Percentiles rank a stretch among this genome's conserved stretches.
Conservation (phyloP, 495 filamentous ascomycete species). For the Penicillium riverlandense region DNA sequence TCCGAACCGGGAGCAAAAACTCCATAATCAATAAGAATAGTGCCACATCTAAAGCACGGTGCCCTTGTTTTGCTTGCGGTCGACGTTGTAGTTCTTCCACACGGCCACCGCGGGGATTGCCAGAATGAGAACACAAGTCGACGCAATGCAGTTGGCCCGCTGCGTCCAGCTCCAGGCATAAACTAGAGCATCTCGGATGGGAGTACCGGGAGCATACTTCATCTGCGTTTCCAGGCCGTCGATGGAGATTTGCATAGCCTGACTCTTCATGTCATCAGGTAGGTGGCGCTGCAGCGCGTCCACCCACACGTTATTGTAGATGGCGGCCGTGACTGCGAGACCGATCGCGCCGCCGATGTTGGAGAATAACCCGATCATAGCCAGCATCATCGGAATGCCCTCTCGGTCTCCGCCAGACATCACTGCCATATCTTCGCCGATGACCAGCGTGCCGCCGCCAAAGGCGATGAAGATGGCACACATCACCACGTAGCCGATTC, state of each 20-base stretch:
- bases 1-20: too few relatives aligned
- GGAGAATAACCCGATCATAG: slow-evolving; percentile 58
- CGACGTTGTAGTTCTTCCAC: slow-evolving; percentile 40
- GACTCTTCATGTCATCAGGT: slow-evolving; percentile 35
- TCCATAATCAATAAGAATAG: too few relatives aligned
- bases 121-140: slow-evolving; percentile 30
- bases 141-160: slow-evolving; percentile 48
- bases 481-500: slow-evolving; percentile 67
- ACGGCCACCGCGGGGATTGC: slow-evolving; percentile 30
- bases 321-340: slow-evolving; percentile 53
- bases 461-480: slow-evolving; percentile 76
- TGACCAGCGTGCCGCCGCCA: slow-evolving; percentile 56
- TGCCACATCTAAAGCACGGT: slow-evolving; percentile 12
- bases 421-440: slow-evolving; percentile 64
- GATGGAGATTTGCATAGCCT: slow-evolving; percentile 39
- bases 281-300: slow-evolving; percentile 34
- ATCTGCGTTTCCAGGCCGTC: slow-evolving; percentile 43
- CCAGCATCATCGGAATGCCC: slow-evolving; percentile 63
- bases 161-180: slow-evolving; percentile 55
- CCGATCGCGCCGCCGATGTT: slow-evolving; percentile 67
- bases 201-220: slow-evolving; percentile 44
- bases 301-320: slow-evolving; percentile 64
- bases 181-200: slow-evolving; percentile 47
- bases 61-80: slow-evolving; percentile 43
- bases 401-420: slow-evolving; percentile 60